These are phyloP conservation scores for Ogataea minuta DNA, from an alignment of 805 yeast genomes.

Conservation along the genomic window DNA sequence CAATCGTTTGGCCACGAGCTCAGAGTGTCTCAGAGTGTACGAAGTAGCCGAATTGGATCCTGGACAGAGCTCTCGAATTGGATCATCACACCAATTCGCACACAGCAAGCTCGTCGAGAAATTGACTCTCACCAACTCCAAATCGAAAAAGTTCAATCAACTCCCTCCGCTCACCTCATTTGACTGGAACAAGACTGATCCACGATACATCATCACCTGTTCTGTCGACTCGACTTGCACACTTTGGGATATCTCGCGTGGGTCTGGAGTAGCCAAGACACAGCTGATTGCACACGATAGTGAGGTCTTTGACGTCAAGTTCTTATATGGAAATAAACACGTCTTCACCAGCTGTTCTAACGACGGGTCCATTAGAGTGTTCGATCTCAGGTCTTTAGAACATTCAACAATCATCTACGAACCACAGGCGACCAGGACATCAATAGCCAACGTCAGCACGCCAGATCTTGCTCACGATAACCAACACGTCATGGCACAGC, in stretches of 20 bases:
- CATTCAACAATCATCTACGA: conserved; percentile 95
- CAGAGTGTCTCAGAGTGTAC: conserved; percentile 64
- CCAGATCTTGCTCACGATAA: not conserved
- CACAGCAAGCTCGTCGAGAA: conserved; percentile 35
- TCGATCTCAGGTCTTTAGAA: conserved; percentile 84
- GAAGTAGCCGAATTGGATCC: conserved; percentile 25
- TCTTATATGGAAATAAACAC: conserved; percentile 67
- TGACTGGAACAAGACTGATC: conserved; percentile 83
- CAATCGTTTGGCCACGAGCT: conserved; percentile 61
- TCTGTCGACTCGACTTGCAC: conserved; percentile 97
- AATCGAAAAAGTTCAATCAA: conserved; percentile 45
- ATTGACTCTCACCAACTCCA: conserved; percentile 40
- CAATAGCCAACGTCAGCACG: conserved; percentile 5
- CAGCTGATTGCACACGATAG: conserved; percentile 95
- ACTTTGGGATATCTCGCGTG: conserved; percentile 79
- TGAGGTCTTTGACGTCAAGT: conserved; percentile 91
- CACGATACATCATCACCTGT: conserved; percentile 72
- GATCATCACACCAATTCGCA: conserved; percentile 1
- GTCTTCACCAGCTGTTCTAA: conserved; percentile 91
- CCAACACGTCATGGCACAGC: conserved; percentile 23
- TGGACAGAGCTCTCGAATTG: no score
- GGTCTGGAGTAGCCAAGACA: conserved; percentile 70
- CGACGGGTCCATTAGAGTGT: conserved; percentile 91
- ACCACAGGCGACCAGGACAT: conserved; percentile 40
- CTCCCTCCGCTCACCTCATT: conserved; percentile 91